Base-by-base conservation (phyloP, 805 yeast genomes). In the Naumovozyma dairenensis region DNA sequence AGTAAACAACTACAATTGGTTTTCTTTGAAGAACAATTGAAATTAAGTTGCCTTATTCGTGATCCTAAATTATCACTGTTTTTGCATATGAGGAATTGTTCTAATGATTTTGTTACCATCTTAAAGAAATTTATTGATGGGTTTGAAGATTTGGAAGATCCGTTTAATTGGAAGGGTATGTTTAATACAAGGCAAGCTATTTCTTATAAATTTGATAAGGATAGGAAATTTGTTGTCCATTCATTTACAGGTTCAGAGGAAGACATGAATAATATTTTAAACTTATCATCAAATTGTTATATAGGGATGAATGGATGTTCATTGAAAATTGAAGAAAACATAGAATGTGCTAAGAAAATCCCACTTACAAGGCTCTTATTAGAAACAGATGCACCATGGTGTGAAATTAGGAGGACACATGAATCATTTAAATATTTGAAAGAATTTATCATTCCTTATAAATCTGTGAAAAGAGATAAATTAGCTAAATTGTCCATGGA, bases 381-480 rank as follows among this genome's bases (percentile, higher is more conserved):
- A 7, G 99, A 92, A 53, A 89, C 96, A 0, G 98, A 92, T 59
- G 86, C 96, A 3, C 98, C 99, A 1, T 92, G 98, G 98, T 92
- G 99, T 62, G 97, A 87, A 51, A 74, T 92, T 29, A 67, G 93
- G 38, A 81, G 74, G 44, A 69, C 92, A 7, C 95, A 85, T 53
- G 84, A 85, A 2, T 71, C 92, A 12, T 74, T 72, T 57, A 61
- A 72, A 41, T 68, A 63, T 40, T 52, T 86, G 20, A 59, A 74
- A 0, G 43, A 65, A 33, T 57, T 52, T 38, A 39, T 50, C 26
- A 30, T 49, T 16, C 55, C 50, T 10, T 54, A 28, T 37, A 45
- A 37, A 34, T 43, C 47, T 13, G 53, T 59, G 16, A 59, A 54
- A 33, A 54, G 48, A 26, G 66, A 66, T 16, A 55, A 57, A 29